Percentiles rank a stretch among this genome's conserved stretches.
Conservation (phyloP, 2,329 filamentous ascomycete genomes). For the Akanthomyces uredinophilus region DNA sequence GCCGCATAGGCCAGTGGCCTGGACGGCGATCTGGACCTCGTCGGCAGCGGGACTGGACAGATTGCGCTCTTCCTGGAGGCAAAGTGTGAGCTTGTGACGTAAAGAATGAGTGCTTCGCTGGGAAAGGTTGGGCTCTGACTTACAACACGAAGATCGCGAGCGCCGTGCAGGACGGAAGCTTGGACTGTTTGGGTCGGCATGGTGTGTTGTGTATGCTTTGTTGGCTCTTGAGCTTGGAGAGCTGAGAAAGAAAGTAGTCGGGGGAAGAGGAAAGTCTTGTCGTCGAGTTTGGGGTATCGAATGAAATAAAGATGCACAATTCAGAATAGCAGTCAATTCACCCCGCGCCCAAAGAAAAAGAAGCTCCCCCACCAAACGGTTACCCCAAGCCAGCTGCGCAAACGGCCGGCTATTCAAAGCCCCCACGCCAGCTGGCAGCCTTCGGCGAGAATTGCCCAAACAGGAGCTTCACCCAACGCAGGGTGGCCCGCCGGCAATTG, state of each 20-base stretch:
- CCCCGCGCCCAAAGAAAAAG: neutral
- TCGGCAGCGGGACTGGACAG: conserved; percentile 48
- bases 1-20: conserved; percentile 61
- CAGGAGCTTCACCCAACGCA: neutral
- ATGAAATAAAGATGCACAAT: neutral
- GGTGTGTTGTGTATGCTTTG: neutral
- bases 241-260: neutral
- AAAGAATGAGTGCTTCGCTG: neutral
- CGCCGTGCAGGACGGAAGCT: conserved; percentile 39
- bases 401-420: conserved; percentile 12
- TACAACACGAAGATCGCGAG: conserved; percentile 2
- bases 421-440: neutral
- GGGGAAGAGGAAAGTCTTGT: neutral
- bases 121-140: conserved; percentile 8
- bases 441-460: conserved; percentile 11
- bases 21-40: conserved; percentile 58
- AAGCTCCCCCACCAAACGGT: conserved; percentile 9
- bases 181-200: conserved; percentile 28
- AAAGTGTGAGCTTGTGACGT: neutral
- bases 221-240: neutral
- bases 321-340: neutral
- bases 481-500: conserved; percentile 5
- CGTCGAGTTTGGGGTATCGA: neutral
- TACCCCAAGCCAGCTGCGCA: neutral
- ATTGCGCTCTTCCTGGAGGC: conserved; percentile 46